Evolutionary conservation across 2,329 filamentous ascomycete species (phyloP), one percentile per base, ranked within the genome.

Genomic region (Didymella keratinophila): DNA sequence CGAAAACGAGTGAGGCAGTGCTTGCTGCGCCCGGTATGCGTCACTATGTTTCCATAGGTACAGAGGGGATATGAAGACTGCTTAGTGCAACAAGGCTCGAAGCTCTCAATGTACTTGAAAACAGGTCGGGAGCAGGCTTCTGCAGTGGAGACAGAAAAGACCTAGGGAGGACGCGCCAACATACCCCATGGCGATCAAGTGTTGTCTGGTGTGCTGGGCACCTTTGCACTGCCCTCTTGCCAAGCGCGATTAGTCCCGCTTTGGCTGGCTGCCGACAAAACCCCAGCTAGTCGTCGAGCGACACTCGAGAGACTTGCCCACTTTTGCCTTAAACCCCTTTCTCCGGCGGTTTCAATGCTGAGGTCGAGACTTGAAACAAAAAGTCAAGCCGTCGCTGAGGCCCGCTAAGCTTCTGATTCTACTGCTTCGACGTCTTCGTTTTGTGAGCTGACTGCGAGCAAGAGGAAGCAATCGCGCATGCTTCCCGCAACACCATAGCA

Each of bases 171-270:
- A 48, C 28, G 28, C 41, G 46, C 51, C 56, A 58, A 50, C 39
- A 46, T 12, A 41, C 45, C 30, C 50, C 50, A 58, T 58, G 45
- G 50, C 50, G 50, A 58, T 58, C 56, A 54, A 58, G 39, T 55
- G 55, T 52, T 58, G 49, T 52, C 37, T 53, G 32, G 20, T 39
- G 41, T 50, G 39, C 49, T 42, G 37, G 30, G 46, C 41, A 10
- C 18, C 49, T 45, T 52, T 60, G 56, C 56, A 60, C 56, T 52
- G 56, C 56, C 56, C 42, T 43, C 10, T 27, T 52, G 51, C 56
- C 51, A 60, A 58, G 56, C 2, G 23, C 18, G 8, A n/a, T 14
- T 12, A 53, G 25, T 36, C 56, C 56, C n/a, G 11, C 27, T 54
- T 20, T 28, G 50, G 45, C 20, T 54, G 50, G 56, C 34, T 39